These are phyloP conservation scores for Ramalina peruviana DNA, from an alignment of 495 filamentous ascomycete genomes.

Conservation along the genomic window DNA sequence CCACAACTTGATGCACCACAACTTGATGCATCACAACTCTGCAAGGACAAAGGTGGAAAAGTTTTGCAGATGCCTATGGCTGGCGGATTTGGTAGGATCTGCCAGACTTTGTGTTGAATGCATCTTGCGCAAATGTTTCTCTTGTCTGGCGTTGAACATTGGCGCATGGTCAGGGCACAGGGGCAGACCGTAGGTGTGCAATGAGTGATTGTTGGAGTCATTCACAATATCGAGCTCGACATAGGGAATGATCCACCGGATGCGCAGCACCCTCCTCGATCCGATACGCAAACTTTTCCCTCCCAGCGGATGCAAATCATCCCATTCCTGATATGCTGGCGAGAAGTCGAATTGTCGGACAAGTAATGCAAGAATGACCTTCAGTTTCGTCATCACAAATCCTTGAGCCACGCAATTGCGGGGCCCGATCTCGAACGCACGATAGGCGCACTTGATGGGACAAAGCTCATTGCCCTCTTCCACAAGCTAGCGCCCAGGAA, in stretches of 20 bases:
- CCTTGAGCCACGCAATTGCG: conserved; percentile 41
- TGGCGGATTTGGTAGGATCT: too few relatives aligned
- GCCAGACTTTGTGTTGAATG: too few relatives aligned
- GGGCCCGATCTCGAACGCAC: conserved; percentile 39
- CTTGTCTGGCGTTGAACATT: too few relatives aligned
- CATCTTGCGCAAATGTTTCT: too few relatives aligned
- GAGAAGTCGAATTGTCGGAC: conserved; percentile 33
- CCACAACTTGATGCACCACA: too few relatives aligned
- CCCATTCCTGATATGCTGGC: conserved; percentile 28
- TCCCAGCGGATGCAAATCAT: background rate
- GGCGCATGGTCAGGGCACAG: too few relatives aligned
- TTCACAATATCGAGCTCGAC: background rate
- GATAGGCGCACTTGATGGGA: conserved; percentile 29
- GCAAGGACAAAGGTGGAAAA: too few relatives aligned
- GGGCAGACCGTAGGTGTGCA: too few relatives aligned
- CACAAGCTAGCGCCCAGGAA: conserved; percentile 16
- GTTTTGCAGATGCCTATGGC: too few relatives aligned
- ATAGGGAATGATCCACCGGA: conserved; percentile 2
- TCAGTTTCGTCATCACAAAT: conserved; percentile 34
- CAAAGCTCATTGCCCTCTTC: conserved; percentile 7
- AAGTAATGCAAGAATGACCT: conserved; percentile 30
- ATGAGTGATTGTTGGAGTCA: too few relatives aligned
- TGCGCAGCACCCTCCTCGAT: conserved; percentile 3
- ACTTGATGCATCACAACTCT: too few relatives aligned
- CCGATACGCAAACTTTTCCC: conserved; percentile 1